Evolutionary conservation across 1,284 basidiomycete genomes (phyloP), one percentile per base, ranked within the genome.

Genomic region (Mycocalia duriaeana): DNA sequence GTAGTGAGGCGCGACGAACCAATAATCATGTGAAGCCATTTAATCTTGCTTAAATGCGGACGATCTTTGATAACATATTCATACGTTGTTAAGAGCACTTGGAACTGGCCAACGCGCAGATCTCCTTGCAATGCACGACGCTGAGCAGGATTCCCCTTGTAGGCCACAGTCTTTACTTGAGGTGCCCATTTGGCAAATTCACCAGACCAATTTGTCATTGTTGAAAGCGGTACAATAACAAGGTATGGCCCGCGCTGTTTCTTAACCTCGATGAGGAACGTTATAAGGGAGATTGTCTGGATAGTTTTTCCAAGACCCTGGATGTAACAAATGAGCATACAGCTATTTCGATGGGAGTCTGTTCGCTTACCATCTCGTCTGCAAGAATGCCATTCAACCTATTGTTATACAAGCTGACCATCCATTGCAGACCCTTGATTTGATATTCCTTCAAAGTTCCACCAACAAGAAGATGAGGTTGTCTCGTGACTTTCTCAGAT

Each of bases 41-140:
- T 94, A 63, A 95, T 84, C 70, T 94, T 93, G 62, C 85, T 83
- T 42, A 99, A 76, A 52, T 91, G 70, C 1, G 89, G 90, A 14
- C 93, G 83, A 68, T 99, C 96, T 73, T 97, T 97, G 77, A 98
- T 96, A 67, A 99, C 95, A 64, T 98, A 99, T 67, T 99, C 96
- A 68, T 97, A 99, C 0, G 96, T 99, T 13, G 96, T 99, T 47
- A 99, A 69, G 50, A 98, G 72, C 19, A 99, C 96, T 63, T 99
- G 94, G 79, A 98, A 98, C 57, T 91, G 82, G 45, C 85, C 82
- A 49, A 79, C 72, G 25, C 89, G 81, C 50, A 92, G 69, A 37
- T 93, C 86, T 42, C 72, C 70, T 67, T 91, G 91, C 39, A 91
- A 69, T 50, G 73, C 73, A 54, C 85, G 85, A 51, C 89, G 85